These are phyloP conservation scores for Lodderomyces elongisporus DNA, from an alignment of 1,139 yeast species.

Conservation along the genomic window DNA sequence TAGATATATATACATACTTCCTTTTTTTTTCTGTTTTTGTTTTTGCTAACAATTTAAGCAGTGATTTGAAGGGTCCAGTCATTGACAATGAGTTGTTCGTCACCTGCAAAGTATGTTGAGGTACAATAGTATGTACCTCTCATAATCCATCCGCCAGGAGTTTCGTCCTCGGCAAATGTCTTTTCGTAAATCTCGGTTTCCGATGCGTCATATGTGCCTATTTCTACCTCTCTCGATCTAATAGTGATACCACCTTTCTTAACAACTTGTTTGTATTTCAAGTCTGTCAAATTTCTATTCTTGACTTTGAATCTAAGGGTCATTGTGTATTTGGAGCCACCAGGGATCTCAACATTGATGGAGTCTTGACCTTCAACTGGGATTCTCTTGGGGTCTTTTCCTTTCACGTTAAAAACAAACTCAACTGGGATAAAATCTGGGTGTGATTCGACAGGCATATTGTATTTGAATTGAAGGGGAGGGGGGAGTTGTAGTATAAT, in stretches of 20 bases:
- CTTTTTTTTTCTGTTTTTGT: too few relatives aligned
- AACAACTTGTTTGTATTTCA: conserved; percentile 35
- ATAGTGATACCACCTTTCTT: conserved; percentile 37
- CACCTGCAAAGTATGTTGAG: conserved; percentile 33
- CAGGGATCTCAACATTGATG: conserved; percentile 33
- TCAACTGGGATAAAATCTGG: conserved; percentile 33
- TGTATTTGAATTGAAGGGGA: not conserved
- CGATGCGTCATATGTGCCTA: conserved; percentile 32
- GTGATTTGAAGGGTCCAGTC: conserved; percentile 27
- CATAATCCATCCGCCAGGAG: conserved; percentile 40
- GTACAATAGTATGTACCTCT: conserved; percentile 34
- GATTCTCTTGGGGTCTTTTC: conserved; percentile 23
- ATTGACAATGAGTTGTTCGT: conserved; percentile 22
- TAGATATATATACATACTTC: too few relatives aligned
- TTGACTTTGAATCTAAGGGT: conserved; percentile 33
- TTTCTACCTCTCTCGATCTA: conserved; percentile 26
- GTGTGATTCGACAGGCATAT: conserved; percentile 12
- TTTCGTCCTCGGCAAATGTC: conserved; percentile 31
- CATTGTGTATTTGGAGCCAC: conserved; percentile 31
- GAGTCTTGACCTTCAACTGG: conserved; percentile 28
- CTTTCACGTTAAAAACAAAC: conserved; percentile 30
- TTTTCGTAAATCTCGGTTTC: conserved; percentile 22
- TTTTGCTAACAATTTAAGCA: too few relatives aligned
- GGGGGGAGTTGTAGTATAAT: not conserved
- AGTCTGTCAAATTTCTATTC: conserved; percentile 26